A percentile compares a stretch with the other conserved stretches of the same genome.
These are phyloP conservation scores for Geosmithia morbida DNA, from an alignment of 2,329 filamentous ascomycete species.

Conservation along the genomic window DNA sequence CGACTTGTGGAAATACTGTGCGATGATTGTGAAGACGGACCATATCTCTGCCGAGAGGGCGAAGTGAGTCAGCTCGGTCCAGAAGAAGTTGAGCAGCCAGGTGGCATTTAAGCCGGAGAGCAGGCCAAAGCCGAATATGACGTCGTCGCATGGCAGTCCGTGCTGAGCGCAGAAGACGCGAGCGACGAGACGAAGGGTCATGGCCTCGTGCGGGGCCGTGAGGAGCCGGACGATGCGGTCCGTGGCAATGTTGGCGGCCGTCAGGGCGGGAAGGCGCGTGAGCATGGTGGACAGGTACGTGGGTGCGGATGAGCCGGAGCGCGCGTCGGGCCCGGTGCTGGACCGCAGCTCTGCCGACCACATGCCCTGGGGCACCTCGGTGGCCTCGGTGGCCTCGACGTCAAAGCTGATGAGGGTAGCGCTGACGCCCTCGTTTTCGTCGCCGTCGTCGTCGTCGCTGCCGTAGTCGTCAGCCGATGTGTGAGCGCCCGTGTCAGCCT, in stretches of 20 bases:
- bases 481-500: neutral
- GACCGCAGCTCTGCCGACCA: conserved; percentile 47
- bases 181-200: conserved; percentile 28
- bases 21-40: conserved; percentile 21
- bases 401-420: conserved; percentile 47
- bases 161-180: conserved; percentile 22
- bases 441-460: conserved; percentile 42
- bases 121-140: conserved; percentile 22
- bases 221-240: conserved; percentile 25
- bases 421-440: conserved; percentile 38
- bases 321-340: conserved; percentile 17
- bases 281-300: conserved; percentile 33
- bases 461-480: conserved; percentile 27
- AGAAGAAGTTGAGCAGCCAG: conserved; percentile 28
- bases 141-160: conserved; percentile 15
- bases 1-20: conserved; percentile 23
- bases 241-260: conserved; percentile 31
- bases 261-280: conserved; percentile 32
- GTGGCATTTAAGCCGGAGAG: conserved; percentile 22
- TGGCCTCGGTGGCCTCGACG: conserved; percentile 40
- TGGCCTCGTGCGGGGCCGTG: conserved; percentile 30
- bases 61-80: conserved; percentile 29
- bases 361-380: conserved; percentile 30
- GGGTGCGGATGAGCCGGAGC: conserved; percentile 10
- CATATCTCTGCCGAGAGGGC: conserved; percentile 29